A percentile compares a stretch with the other conserved stretches of the same genome.
Conservation (phyloP, 2,329 filamentous ascomycete species). For the Pseudogymnoascus sp. region DNA sequence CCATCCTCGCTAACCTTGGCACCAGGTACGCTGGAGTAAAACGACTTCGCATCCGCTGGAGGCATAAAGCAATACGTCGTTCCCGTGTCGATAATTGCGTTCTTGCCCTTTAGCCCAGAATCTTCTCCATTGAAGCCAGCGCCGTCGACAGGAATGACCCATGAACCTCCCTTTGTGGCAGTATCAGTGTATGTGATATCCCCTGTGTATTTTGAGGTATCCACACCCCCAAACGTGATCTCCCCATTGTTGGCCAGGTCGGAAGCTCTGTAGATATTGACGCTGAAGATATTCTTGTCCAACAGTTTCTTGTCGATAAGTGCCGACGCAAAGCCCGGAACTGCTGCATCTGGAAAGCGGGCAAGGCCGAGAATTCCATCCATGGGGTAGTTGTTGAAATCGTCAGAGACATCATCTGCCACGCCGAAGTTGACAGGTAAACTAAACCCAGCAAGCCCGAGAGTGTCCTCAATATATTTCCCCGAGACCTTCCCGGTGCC, state of each 20-base stretch:
- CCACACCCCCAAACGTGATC: conserved; percentile 65
- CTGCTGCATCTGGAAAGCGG: conserved; percentile 41
- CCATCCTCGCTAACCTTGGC: conserved; percentile 46
- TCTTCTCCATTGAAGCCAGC: conserved; percentile 52
- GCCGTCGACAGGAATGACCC: conserved; percentile 65
- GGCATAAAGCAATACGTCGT: conserved; percentile 74
- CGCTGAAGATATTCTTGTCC: conserved; percentile 57
- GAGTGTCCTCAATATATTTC: conserved; percentile 53
- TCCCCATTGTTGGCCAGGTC: conserved; percentile 65
- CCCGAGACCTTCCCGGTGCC: conserved; percentile 67
- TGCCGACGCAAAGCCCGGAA: conserved; percentile 59
- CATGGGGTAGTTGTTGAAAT: conserved; percentile 73
- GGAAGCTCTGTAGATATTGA: conserved; percentile 58
- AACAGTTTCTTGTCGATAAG: conserved; percentile 50
- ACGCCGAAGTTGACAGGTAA: conserved; percentile 63
- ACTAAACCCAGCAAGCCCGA: conserved; percentile 58
- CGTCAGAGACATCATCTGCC: conserved; percentile 59
- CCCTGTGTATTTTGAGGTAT: conserved; percentile 58
- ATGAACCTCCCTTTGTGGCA: conserved; percentile 46
- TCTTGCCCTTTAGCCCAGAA: conserved; percentile 35
- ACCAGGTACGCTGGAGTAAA: conserved; percentile 58
- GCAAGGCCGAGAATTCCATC: conserved; percentile 81
- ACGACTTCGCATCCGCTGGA: conserved; percentile 50
- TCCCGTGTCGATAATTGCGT: conserved; percentile 74
- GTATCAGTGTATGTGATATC: conserved; percentile 58